Evolutionary conservation across 2,329 filamentous ascomycete genomes (phyloP), one percentile per base, ranked within the genome.

Genomic region (Botryotinia globosa): DNA sequence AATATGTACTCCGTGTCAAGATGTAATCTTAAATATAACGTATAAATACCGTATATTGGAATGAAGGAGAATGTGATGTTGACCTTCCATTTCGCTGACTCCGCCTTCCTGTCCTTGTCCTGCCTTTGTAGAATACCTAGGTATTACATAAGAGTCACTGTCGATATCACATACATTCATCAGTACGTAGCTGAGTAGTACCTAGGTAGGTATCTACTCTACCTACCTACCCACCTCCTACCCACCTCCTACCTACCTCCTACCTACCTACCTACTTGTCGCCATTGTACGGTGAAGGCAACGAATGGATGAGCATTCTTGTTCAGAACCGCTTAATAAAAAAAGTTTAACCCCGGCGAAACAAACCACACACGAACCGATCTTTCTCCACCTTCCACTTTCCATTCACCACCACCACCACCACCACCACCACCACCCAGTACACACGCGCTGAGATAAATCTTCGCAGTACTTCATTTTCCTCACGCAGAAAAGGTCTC

Each of bases 381-480:
- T 56, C 48, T 1, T n/a, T 67, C 65, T 56, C 48, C 65, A 67
- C 32, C 45, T 54, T 69, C 67, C 51, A 45, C 51, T 61, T 44
- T 69, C 66, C n/a, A 34, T 45, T 69, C 54, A 69, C 20, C 1
- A 61, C 25, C 39, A 69, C 14, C 48, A n/a, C n/a, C n/a, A n/a
- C n/a, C n/a, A n/a, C n/a, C n/a, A n/a, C n/a, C 54, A 69, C 20
- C 1, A 61, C 25, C 39, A 69, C 14, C 48, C 39, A 54, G 4
- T 29, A 69, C 67, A 45, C 67, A 45, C 67, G 67, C 67, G 67
- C 51, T 61, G 67, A 61, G 67, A 45, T 69, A 69, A 61, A 37
- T 69, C 67, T 69, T 69, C 67, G 42, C 66, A 39, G 44, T n/a
- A 44, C 37, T 32, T 25, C 48, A 56, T 32, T 29, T 25, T 14